Conservation (phyloP, 1,284 basidiomycete genomes). For the Ceratobasidium sp. region DNA sequence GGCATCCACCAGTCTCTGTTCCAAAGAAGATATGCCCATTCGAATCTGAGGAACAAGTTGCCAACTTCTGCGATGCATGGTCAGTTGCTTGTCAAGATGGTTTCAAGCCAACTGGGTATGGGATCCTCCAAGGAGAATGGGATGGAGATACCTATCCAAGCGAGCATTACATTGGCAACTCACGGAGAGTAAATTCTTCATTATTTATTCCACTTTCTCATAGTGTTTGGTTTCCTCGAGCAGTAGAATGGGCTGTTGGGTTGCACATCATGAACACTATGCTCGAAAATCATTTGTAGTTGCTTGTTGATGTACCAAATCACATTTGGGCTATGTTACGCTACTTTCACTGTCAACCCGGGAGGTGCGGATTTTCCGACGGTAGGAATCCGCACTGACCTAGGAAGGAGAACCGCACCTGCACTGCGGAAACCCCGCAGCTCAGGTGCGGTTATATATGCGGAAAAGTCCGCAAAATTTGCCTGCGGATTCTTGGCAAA, state of each 20-base stretch:
- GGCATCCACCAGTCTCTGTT: neutral
- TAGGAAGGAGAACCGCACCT: too few relatives aligned
- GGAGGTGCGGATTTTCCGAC: too few relatives aligned
- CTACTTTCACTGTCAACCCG: too few relatives aligned
- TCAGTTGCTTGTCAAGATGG: neutral
- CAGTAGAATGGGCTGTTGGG: constrained; percentile 1
- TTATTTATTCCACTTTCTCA: neutral
- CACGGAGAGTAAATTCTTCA: neutral
- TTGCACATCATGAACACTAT: neutral
- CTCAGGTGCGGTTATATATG: too few relatives aligned
- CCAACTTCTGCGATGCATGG: neutral
- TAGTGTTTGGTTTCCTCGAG: neutral
- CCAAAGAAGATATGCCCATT: neutral
- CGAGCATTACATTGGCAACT: neutral
- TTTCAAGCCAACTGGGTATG: neutral
- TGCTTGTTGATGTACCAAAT: too few relatives aligned
- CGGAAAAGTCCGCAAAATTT: too few relatives aligned
- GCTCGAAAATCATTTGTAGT: neutral
- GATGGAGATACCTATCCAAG: neutral
- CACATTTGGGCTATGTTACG: too few relatives aligned
- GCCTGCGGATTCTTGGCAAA: too few relatives aligned
- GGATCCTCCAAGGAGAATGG: neutral
- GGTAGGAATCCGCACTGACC: too few relatives aligned
- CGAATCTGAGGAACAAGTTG: neutral
- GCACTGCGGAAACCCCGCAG: too few relatives aligned